Conservation (phyloP, 192 early-diverging fungal genomes). For the Tieghemiomyces parasiticus region DNA sequence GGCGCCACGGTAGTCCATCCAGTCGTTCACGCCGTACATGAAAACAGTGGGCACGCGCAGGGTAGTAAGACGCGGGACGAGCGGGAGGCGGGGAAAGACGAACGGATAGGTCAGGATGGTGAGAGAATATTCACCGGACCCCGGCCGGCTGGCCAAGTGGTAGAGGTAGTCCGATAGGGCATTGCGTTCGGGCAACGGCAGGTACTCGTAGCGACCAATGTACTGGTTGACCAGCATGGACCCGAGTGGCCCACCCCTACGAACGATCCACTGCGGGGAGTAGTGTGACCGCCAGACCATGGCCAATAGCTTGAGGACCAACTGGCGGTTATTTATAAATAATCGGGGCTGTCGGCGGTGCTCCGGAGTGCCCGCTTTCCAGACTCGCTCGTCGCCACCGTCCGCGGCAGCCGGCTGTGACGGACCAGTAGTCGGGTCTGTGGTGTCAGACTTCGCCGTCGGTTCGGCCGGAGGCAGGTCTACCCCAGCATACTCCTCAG, state of each 20-base stretch:
- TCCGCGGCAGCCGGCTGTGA: no score
- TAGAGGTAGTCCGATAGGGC: constrained; percentile 65
- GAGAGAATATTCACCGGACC: constrained; percentile 71
- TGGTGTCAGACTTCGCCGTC: no score
- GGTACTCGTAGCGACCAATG: constrained; percentile 41
- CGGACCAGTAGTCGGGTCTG: no score
- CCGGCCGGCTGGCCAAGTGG: constrained; percentile 57
- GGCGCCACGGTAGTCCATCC: constrained; percentile 74
- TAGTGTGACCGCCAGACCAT: constrained; percentile 62
- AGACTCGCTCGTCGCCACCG: constrained; percentile 15
- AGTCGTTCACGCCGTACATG: constrained; percentile 64
- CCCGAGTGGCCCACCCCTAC: constrained; percentile 68
- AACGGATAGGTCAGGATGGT: constrained; percentile 59
- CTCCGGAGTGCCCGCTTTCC: constrained; percentile 14
- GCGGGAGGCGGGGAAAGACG: constrained; percentile 63
- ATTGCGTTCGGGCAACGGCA: constrained; percentile 43
- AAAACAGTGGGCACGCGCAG: constrained; percentile 59
- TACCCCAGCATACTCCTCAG: no score
- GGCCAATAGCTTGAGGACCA: constrained; percentile 17
- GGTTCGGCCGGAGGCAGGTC: no score
- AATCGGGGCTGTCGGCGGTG: no score
- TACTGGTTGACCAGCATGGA: constrained; percentile 32
- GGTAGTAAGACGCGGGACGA: constrained; percentile 40
- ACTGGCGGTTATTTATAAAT: constrained; percentile 20
- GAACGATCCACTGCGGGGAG: constrained; percentile 68